Conservation (phyloP, 768 basidiomycete species). For the Galerina sulciceps region DNA sequence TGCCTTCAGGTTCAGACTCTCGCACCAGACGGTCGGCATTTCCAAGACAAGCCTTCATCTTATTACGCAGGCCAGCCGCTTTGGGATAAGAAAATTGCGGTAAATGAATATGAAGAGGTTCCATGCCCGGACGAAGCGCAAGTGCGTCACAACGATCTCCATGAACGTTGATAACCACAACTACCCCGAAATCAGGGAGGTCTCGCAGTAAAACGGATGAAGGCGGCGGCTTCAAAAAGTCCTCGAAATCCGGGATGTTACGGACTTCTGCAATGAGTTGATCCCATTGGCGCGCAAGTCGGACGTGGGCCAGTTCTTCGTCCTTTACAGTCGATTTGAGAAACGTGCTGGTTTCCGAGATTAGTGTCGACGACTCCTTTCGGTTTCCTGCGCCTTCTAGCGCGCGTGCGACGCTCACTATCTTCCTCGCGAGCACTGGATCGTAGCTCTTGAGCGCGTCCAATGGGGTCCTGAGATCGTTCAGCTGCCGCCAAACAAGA, state of each 20-base stretch:
- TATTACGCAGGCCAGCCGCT: background rate
- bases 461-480: constrained; percentile 25
- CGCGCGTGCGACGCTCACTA: background rate
- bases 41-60: background rate
- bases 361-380: background rate
- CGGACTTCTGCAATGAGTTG: background rate
- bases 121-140: background rate
- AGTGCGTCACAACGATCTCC: background rate
- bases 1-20: background rate
- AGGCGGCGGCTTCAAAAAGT: background rate
- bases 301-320: background rate
- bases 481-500: constrained; percentile 25
- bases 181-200: background rate
- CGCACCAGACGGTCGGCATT: background rate
- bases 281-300: background rate
- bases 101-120: background rate
- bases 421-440: background rate
- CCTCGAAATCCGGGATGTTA: background rate
- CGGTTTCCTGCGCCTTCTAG: background rate
- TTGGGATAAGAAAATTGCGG: background rate
- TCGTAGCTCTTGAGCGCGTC: constrained; percentile 6
- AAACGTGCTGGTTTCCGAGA: background rate
- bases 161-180: background rate
- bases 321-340: background rate
- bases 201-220: background rate